These are phyloP conservation scores for Angomonas desouzai DNA, from an alignment of 208 protist genomes.

Conservation along the genomic window DNA sequence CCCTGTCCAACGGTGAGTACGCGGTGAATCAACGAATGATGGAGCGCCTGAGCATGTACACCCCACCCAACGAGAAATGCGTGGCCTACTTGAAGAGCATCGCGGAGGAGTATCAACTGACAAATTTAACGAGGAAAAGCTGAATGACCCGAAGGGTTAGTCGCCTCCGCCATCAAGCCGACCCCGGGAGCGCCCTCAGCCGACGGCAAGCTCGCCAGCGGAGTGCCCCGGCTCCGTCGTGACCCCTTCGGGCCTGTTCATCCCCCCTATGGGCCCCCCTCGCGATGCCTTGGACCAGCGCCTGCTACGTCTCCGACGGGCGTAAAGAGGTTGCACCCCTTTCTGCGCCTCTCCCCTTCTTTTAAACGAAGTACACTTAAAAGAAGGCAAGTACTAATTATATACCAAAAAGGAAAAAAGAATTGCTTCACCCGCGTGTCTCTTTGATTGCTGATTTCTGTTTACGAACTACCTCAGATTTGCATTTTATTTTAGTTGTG, in stretches of 20 bases:
- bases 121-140: constrained; percentile 71
- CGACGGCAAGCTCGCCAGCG: constrained; percentile 9
- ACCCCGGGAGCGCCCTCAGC: constrained; percentile 5
- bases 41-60: constrained; percentile 73
- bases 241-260: constrained; percentile 60
- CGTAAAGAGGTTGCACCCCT: too few species aligned
- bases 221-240: constrained; percentile 26
- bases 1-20: constrained; percentile 73
- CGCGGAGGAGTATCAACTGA: constrained; percentile 66
- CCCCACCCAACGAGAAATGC: constrained; percentile 77
- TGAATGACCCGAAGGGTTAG: constrained; percentile 61
- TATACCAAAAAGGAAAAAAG: too few species aligned
- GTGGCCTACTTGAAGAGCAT: constrained; percentile 81
- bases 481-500: too few species aligned
- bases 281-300: constrained; percentile 66
- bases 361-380: not conserved
- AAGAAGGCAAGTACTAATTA: too few species aligned
- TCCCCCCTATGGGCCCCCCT: constrained; percentile 49
- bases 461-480: too few species aligned
- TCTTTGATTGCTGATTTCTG: too few species aligned
- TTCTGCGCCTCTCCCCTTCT: not conserved
- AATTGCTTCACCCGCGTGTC: too few species aligned
- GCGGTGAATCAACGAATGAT: constrained; percentile 86
- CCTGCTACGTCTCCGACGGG: constrained; percentile 59
- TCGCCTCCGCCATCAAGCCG: constrained; percentile 48